phyloP scores from a whole-genome alignment of 768 basidiomycete genomes.

The Tulasnella sp. region DNA sequence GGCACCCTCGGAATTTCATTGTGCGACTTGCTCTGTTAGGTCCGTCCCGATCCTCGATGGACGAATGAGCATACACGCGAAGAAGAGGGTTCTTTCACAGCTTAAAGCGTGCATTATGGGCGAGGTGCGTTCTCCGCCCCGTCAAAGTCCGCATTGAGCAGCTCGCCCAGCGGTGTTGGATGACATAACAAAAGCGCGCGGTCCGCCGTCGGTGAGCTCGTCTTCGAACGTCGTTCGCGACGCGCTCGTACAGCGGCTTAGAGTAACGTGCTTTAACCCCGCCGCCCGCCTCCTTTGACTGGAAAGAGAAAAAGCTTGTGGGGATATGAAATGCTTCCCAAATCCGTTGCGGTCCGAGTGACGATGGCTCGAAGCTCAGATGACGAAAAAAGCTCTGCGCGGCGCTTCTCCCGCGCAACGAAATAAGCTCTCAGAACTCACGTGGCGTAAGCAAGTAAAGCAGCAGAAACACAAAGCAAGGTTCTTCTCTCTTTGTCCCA shows the following conservation, averaged over 20 bases:
- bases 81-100: no score
- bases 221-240: not conserved
- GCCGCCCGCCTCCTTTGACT: not conserved
- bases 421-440: not conserved
- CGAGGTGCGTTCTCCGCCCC: not conserved
- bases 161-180: not conserved
- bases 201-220: not conserved
- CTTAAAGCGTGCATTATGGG: not conserved
- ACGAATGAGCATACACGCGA: not conserved
- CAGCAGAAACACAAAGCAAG: conserved; percentile 11
- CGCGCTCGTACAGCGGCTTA: conserved; percentile 3
- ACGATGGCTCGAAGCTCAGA: not conserved
- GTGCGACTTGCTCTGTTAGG: conserved; percentile 8
- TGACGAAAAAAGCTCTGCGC: not conserved
- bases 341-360: not conserved
- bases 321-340: conserved; percentile 2
- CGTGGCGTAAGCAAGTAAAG: not conserved
- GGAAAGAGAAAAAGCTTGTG: not conserved
- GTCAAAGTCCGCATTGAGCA: conserved; percentile 18
- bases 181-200: conserved; percentile 4
- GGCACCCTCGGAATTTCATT: conserved; percentile 3
- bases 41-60: not conserved
- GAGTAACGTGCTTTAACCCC: not conserved
- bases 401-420: not conserved
- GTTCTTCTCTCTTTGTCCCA: not conserved